phyloP scores from a whole-genome alignment of 2,329 filamentous ascomycete genomes.

The Fusarium continuum region DNA sequence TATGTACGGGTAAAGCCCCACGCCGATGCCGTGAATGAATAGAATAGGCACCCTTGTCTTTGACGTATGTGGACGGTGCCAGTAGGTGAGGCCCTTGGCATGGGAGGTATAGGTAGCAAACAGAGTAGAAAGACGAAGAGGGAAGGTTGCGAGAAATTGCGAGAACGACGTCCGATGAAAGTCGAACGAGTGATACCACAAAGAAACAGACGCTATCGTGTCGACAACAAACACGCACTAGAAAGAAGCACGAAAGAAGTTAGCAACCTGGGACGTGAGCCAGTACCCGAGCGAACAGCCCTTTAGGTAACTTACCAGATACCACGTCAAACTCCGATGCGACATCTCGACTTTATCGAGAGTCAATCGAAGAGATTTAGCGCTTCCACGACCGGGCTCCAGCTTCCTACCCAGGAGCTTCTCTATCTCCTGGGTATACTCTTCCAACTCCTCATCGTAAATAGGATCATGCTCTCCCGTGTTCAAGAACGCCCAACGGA shows the following conservation, averaged over 20 bases:
- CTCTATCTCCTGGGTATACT: constrained; percentile 63
- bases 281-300: neutral
- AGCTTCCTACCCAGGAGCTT: constrained; percentile 59
- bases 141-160: constrained; percentile 59
- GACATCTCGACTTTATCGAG: constrained; percentile 66
- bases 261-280: constrained; percentile 3
- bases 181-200: constrained; percentile 56
- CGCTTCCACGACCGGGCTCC: constrained; percentile 60
- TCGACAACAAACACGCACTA: constrained; percentile 60
- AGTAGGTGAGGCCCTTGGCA: constrained; percentile 63
- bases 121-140: constrained; percentile 60
- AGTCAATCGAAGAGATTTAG: constrained; percentile 63
- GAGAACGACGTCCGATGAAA: constrained; percentile 54
- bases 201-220: constrained; percentile 45
- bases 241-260: neutral
- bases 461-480: constrained; percentile 53
- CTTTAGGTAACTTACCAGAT: constrained; percentile 54
- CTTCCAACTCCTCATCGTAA: constrained; percentile 63
- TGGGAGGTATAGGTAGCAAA: constrained; percentile 57
- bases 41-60: constrained; percentile 64
- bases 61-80: constrained; percentile 68
- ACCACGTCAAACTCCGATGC: constrained; percentile 65
- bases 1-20: constrained; percentile 62
- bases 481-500: constrained; percentile 68
- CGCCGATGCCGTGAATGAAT: constrained; percentile 71